phyloP scores from a whole-genome alignment of 2,329 filamentous ascomycete genomes.

The Scorias spongiosa region DNA sequence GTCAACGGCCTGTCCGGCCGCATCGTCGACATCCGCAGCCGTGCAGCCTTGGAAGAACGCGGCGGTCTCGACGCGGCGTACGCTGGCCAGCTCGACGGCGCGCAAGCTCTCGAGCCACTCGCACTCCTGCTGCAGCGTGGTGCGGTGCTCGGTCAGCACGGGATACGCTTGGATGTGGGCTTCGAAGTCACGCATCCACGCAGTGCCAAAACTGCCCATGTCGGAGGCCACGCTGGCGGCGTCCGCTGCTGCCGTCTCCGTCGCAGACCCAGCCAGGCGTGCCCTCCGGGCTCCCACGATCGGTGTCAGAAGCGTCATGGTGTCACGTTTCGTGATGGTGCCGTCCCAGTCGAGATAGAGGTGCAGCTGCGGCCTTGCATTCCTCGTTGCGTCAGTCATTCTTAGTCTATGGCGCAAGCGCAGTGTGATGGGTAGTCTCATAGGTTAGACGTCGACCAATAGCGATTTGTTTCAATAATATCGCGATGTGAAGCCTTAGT shows the following conservation, averaged over 20 bases:
- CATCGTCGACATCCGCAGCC: slow-evolving; percentile 13
- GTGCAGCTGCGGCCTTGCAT: slow-evolving; percentile 9
- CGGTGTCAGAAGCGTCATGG: slow-evolving; percentile 26
- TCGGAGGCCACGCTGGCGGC: background rate
- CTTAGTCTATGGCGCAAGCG: no score
- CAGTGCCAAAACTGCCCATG: slow-evolving; percentile 23
- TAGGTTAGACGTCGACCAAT: no score
- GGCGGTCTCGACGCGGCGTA: slow-evolving; percentile 23
- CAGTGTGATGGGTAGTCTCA: no score
- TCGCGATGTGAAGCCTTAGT: no score
- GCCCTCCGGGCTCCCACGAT: slow-evolving; percentile 18
- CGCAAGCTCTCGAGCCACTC: slow-evolving; percentile 22
- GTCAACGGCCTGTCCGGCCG: slow-evolving; percentile 15
- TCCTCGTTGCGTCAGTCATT: no score
- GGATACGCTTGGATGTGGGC: slow-evolving; percentile 17
- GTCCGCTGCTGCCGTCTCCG: background rate
- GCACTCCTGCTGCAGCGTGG: slow-evolving; percentile 21
- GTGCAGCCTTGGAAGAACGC: slow-evolving; percentile 26
- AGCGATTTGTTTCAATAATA: no score
- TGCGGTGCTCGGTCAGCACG: slow-evolving; percentile 15
- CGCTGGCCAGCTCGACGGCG: slow-evolving; percentile 26
- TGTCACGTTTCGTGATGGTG: slow-evolving; percentile 30
- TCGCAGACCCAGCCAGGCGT: slow-evolving; percentile 10
- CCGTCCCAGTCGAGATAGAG: slow-evolving; percentile 34
- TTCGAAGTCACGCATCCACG: slow-evolving; percentile 27